Evolutionary conservation across 176 grass and related monocot species (phyloP).

Genomic region (Zoysia pacifica): DNA sequence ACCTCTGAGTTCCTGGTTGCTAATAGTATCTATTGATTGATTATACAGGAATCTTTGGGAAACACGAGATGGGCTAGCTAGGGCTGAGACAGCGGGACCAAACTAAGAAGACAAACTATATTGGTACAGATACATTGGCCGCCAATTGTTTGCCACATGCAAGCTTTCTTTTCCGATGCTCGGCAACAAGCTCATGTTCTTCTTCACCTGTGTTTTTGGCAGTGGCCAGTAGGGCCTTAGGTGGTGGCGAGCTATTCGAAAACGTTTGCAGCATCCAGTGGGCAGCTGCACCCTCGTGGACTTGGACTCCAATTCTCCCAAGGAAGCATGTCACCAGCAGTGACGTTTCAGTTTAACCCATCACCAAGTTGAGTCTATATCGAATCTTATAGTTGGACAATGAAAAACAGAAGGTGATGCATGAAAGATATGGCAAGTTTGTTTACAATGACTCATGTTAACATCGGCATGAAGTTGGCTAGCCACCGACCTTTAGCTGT

Average conservation of each 20-base stretch:
- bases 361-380: conserved; percentile 31
- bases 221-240: conserved; percentile 38
- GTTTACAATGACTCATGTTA: conserved; percentile 35
- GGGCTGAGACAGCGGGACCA: conserved; percentile 27
- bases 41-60: conserved; percentile 41
- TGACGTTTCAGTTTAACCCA: conserved; percentile 46
- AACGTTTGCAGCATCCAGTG: conserved; percentile 31
- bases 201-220: not conserved
- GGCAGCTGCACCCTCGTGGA: conserved; percentile 31
- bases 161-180: not conserved
- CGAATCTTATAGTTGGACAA: conserved; percentile 11
- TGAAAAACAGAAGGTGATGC: conserved; percentile 27
- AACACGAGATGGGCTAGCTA: conserved; percentile 44
- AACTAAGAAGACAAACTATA: conserved; percentile 21
- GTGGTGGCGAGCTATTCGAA: conserved; percentile 41
- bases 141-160: conserved; percentile 33
- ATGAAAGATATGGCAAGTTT: conserved; percentile 27
- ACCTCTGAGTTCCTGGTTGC: not conserved
- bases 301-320: conserved; percentile 15
- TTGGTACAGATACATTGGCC: conserved; percentile 17
- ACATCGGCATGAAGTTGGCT: conserved; percentile 36
- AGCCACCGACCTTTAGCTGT: conserved; percentile 35
- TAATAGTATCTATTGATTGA: not conserved
- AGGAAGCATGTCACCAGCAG: conserved; percentile 31
- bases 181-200: conserved; percentile 14